phyloP scores from a whole-genome alignment of 225 moss, liverwort and hornwort species.

The Polytrichum commune region DNA sequence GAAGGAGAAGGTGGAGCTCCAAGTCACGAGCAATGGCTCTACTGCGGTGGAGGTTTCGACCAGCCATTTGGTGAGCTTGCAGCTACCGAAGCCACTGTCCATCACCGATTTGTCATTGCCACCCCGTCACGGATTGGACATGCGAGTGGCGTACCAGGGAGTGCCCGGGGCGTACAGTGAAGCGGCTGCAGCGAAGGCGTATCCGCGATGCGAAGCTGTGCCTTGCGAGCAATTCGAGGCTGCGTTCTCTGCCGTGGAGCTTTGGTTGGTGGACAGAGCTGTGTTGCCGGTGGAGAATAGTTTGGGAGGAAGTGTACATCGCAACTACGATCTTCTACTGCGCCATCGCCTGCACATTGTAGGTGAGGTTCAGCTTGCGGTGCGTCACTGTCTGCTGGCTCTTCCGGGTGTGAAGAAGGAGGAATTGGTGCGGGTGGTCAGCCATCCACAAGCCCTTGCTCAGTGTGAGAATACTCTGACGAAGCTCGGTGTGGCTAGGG shows the following conservation, averaged over 20 bases:
- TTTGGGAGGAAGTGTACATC: slow-evolving; percentile 85
- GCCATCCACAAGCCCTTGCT: slow-evolving; percentile 84
- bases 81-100: slow-evolving; percentile 73
- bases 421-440: slow-evolving; percentile 79
- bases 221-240: slow-evolving; percentile 98
- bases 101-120: slow-evolving; percentile 70
- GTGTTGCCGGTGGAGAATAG: slow-evolving; percentile 91
- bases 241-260: slow-evolving; percentile 90
- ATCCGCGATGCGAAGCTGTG: slow-evolving; percentile 92
- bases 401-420: slow-evolving; percentile 76
- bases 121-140: slow-evolving; percentile 64
- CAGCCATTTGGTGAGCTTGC: slow-evolving; percentile 51
- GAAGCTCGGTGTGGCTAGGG: slow-evolving; percentile 83
- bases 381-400: slow-evolving; percentile 88
- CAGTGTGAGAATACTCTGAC: slow-evolving; percentile 90
- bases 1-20: slow-evolving; percentile 34
- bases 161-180: slow-evolving; percentile 98
- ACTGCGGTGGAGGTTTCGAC: slow-evolving; percentile 29
- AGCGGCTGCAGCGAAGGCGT: slow-evolving; percentile 93
- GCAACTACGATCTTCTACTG: slow-evolving; percentile 87
- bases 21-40: slow-evolving; percentile 27
- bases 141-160: slow-evolving; percentile 96
- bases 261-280: slow-evolving; percentile 92
- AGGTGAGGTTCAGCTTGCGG: slow-evolving; percentile 91
- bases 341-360: slow-evolving; percentile 96